Percentiles rank a stretch among this genome's conserved stretches.
These are phyloP conservation scores for Heliocybe sulcata DNA, from an alignment of 1,284 basidiomycete genomes.

Conservation along the genomic window DNA sequence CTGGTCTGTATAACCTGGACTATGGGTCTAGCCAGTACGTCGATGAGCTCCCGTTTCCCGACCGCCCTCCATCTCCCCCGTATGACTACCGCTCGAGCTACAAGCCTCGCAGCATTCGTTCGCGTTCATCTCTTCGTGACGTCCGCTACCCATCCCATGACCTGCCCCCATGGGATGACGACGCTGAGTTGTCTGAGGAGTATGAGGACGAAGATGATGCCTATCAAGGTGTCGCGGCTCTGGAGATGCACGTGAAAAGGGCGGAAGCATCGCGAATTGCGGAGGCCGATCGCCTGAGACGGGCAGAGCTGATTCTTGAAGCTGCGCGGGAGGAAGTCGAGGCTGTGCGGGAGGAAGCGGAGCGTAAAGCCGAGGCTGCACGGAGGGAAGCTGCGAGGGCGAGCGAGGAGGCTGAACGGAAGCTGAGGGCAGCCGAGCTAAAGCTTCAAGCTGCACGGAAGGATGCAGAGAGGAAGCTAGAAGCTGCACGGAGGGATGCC, in stretches of 20 bases:
- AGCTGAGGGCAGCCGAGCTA: neutral
- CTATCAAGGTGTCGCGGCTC: constrained; percentile 12
- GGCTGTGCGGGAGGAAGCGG: neutral
- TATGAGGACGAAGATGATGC: constrained; percentile 11
- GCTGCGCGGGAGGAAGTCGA: neutral
- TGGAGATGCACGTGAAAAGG: constrained; percentile 10
- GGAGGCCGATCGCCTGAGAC: neutral
- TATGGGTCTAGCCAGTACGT: neutral
- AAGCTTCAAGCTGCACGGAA: neutral
- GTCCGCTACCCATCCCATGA: neutral
- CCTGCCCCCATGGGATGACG: neutral
- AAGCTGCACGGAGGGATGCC: neutral
- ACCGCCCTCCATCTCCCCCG: neutral
- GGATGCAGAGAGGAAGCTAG: constrained; percentile 15
- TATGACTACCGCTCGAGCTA: neutral
- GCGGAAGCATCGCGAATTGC: neutral
- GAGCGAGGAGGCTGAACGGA: constrained; percentile 14
- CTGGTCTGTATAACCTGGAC: neutral
- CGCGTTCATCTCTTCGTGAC: constrained; percentile 14
- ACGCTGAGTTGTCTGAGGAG: constrained; percentile 5
- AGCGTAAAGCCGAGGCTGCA: too few relatives aligned
- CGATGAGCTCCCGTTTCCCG: neutral
- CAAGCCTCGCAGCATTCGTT: constrained; percentile 10
- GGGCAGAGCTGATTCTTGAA: neutral
- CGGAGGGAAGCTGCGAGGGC: too few relatives aligned